These are phyloP conservation scores for Simmondsia chinensis DNA, from an alignment of 148 eudicot species.

Conservation along the genomic window DNA sequence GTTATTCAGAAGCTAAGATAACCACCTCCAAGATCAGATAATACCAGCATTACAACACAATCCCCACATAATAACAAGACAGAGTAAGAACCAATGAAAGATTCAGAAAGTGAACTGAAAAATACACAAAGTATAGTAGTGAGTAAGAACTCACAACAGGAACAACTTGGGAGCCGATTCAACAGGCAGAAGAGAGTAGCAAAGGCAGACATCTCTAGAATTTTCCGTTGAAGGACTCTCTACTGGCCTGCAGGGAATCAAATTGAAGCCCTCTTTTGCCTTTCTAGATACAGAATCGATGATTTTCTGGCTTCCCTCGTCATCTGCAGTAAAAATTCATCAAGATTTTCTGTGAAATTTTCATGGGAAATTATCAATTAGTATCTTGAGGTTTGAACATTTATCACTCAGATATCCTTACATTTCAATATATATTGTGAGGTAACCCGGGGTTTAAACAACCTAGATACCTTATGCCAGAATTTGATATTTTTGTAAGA, in stretches of 20 bases:
- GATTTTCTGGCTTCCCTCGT: constrained; percentile 20
- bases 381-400: no score
- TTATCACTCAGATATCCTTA: no score
- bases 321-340: constrained; percentile 27
- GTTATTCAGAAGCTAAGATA: no score
- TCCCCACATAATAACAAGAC: no score
- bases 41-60: no score
- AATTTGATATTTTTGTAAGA: no score
- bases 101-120: background rate
- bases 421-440: no score
- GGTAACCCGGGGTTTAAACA: no score
- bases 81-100: background rate
- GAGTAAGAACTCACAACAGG: constrained; percentile 36
- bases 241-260: constrained; percentile 44
- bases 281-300: constrained; percentile 48
- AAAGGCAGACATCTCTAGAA: constrained; percentile 31
- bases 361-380: background rate
- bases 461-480: no score
- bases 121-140: background rate
- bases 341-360: no score
- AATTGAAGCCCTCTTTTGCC: constrained; percentile 44
- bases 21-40: no score
- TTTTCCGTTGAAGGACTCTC: constrained; percentile 6
- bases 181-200: constrained; percentile 19
- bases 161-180: constrained; percentile 19